Conservation (phyloP, 768 basidiomycete species). For the Naganishia kalamii region DNA sequence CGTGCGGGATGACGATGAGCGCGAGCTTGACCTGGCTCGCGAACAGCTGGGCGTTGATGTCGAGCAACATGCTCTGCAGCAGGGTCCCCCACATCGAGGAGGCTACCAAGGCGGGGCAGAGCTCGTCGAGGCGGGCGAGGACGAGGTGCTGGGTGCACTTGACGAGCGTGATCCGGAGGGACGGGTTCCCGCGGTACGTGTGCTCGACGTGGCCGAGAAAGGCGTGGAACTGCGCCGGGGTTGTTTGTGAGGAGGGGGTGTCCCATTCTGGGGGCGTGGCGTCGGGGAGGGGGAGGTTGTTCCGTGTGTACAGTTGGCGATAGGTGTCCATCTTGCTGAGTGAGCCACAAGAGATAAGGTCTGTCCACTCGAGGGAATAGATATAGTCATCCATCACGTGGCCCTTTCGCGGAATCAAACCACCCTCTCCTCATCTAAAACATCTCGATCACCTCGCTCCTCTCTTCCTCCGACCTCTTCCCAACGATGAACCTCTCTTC, state of each 20-base stretch:
- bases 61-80: neutral
- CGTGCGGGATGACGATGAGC: slow-evolving; percentile 4
- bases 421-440: too few relatives aligned
- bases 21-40: neutral
- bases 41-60: neutral
- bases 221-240: neutral
- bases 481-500: too few relatives aligned
- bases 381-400: too few relatives aligned
- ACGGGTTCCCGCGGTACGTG: slow-evolving; percentile 5
- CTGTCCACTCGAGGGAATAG: neutral
- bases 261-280: neutral
- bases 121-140: neutral
- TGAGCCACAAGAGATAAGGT: too few relatives aligned
- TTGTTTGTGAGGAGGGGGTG: neutral
- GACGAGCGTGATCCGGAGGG: neutral
- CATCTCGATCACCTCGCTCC: too few relatives aligned
- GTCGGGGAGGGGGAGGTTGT: slow-evolving; percentile 11
- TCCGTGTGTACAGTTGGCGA: neutral
- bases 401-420: too few relatives aligned
- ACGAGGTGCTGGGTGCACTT: neutral
- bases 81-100: neutral
- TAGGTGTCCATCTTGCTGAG: neutral
- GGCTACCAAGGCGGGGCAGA: neutral
- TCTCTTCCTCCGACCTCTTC: too few relatives aligned
- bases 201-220: too few relatives aligned